Percentiles rank a stretch among this genome's conserved stretches.
These are phyloP conservation scores for Cutaneotrichosporon cyanovorans DNA, from an alignment of 1,284 basidiomycete species.

Conservation along the genomic window DNA sequence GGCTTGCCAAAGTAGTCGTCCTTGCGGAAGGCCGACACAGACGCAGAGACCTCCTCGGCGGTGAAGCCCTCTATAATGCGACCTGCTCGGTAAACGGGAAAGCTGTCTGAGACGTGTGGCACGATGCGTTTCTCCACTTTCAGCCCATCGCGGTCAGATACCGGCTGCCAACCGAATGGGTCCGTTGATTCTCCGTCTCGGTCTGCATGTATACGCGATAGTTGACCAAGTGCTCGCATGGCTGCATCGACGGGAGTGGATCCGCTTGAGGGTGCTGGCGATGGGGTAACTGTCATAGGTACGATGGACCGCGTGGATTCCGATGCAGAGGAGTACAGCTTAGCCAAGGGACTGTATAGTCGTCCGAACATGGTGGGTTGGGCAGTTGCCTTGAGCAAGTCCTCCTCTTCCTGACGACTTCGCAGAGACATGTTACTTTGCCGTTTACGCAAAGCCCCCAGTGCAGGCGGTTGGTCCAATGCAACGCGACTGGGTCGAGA, in stretches of 20 bases:
- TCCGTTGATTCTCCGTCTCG: slow-evolving; percentile 49
- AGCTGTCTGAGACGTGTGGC: slow-evolving; percentile 66
- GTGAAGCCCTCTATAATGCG: slow-evolving; percentile 91
- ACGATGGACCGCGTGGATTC: slow-evolving; percentile 47
- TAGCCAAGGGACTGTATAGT: slow-evolving; percentile 52
- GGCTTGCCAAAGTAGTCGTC: slow-evolving; percentile 53
- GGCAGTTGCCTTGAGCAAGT: slow-evolving; percentile 11
- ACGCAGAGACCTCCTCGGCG: slow-evolving; percentile 77
- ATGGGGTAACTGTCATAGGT: slow-evolving; percentile 30
- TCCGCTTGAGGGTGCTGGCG: slow-evolving; percentile 42
- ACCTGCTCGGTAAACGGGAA: slow-evolving; percentile 80
- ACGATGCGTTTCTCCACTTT: slow-evolving; percentile 68
- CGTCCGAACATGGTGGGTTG: slow-evolving; percentile 17
- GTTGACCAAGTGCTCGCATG: slow-evolving; percentile 70
- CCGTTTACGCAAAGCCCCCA: slow-evolving; percentile 57
- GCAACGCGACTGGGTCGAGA: slow-evolving; percentile 79
- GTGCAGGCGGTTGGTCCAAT: slow-evolving; percentile 79
- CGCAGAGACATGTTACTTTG: slow-evolving; percentile 28
- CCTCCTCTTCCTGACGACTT: slow-evolving; percentile 7
- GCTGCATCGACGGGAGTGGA: slow-evolving; percentile 58
- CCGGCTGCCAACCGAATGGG: slow-evolving; percentile 67
- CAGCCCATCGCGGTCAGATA: slow-evolving; percentile 69
- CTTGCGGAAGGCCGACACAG: slow-evolving; percentile 53
- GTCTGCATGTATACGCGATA: slow-evolving; percentile 63
- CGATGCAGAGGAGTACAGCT: slow-evolving; percentile 65